phyloP scores from a whole-genome alignment of 2,329 filamentous ascomycete genomes.

The Fusarium falciforme region DNA sequence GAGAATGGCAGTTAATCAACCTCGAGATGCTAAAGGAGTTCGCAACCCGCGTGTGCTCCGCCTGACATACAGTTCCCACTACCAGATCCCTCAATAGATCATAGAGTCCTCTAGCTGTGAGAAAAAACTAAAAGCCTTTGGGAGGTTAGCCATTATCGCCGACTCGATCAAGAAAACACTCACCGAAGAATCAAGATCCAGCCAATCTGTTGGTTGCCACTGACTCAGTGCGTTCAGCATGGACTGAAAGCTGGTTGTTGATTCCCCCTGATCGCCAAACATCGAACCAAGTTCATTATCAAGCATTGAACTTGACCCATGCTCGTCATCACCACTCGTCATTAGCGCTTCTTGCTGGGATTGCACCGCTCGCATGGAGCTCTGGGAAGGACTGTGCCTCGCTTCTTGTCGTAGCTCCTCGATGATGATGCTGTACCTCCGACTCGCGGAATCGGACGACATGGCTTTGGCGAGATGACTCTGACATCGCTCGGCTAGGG shows the following conservation, averaged over 20 bases:
- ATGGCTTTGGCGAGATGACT: constrained; percentile 54
- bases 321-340: background rate
- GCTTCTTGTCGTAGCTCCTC: constrained; percentile 57
- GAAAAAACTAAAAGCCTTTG: background rate
- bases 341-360: background rate
- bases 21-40: background rate
- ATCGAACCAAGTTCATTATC: background rate
- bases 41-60: background rate
- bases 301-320: background rate
- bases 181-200: background rate
- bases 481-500: constrained; percentile 60
- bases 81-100: background rate
- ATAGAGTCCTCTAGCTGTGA: background rate
- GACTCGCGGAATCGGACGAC: constrained; percentile 55
- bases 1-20: background rate
- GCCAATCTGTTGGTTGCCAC: constrained; percentile 7
- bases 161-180: background rate
- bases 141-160: background rate
- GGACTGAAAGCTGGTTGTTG: background rate
- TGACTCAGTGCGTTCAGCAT: constrained; percentile 3
- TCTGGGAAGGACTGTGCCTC: constrained; percentile 2
- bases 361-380: background rate
- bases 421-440: constrained; percentile 63
- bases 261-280: background rate
- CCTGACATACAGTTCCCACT: background rate